Conservation (phyloP, 116 monocot species). For the Zostera marina region DNA sequence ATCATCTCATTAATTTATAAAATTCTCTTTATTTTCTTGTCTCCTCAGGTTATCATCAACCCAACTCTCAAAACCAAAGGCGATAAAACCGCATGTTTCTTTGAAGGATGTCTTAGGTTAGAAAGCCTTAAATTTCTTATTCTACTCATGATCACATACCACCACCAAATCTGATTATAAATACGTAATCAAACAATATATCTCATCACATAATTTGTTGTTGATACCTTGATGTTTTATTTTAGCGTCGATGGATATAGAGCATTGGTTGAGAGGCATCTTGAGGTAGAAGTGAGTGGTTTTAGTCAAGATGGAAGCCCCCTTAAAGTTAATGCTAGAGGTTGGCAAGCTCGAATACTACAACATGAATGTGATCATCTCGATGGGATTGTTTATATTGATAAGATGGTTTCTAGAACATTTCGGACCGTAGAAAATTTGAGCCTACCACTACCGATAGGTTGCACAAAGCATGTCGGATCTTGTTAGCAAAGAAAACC, state of each 20-base stretch:
- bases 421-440: constrained; percentile 74
- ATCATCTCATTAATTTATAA: no score
- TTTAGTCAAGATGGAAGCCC: constrained; percentile 43
- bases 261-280: constrained; percentile 68
- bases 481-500: neutral
- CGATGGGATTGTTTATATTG: constrained; percentile 78
- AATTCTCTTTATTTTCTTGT: constrained; percentile 3
- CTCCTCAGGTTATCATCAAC: constrained; percentile 61
- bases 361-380: constrained; percentile 95
- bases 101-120: constrained; percentile 95
- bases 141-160: neutral
- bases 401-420: constrained; percentile 77
- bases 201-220: no score
- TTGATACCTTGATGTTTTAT: neutral
- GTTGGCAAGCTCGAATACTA: constrained; percentile 88
- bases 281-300: constrained; percentile 88
- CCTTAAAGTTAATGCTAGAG: constrained; percentile 49
- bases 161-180: no score
- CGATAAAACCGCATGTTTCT: constrained; percentile 60
- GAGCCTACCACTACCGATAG: constrained; percentile 53
- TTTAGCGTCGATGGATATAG: constrained; percentile 79
- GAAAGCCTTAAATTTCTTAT: neutral
- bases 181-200: no score
- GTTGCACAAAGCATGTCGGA: constrained; percentile 55
- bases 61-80: constrained; percentile 61